phyloP scores from a whole-genome alignment of 1,284 basidiomycete species.

The Melampsora larici-populina region DNA sequence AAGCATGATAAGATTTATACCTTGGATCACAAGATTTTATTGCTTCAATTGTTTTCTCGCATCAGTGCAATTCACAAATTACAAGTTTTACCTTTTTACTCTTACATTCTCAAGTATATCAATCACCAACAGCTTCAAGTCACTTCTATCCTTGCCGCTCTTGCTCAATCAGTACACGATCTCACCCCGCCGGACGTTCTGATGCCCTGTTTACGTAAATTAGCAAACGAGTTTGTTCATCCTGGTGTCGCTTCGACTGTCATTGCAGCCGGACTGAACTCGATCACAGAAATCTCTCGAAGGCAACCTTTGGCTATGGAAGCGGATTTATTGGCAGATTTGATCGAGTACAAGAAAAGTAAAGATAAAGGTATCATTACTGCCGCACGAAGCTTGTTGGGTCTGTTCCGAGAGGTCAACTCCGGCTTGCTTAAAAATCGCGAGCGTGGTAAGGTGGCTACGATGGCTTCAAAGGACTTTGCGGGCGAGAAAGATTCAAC shows the following conservation, averaged over 20 bases:
- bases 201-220: slow-evolving; percentile 81
- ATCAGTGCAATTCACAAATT: slow-evolving; percentile 92
- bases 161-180: slow-evolving; percentile 94
- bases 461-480: slow-evolving; percentile 28
- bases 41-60: slow-evolving; percentile 96
- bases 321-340: slow-evolving; percentile 83
- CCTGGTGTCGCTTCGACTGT: slow-evolving; percentile 89
- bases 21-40: slow-evolving; percentile 91
- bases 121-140: slow-evolving; percentile 88
- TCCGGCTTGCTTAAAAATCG: slow-evolving; percentile 84
- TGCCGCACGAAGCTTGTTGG: slow-evolving; percentile 79
- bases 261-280: slow-evolving; percentile 90
- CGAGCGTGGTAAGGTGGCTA: slow-evolving; percentile 63
- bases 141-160: slow-evolving; percentile 86
- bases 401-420: slow-evolving; percentile 94
- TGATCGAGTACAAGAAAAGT: slow-evolving; percentile 91
- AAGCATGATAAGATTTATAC: slow-evolving; percentile 87
- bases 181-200: slow-evolving; percentile 91
- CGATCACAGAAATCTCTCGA: slow-evolving; percentile 85
- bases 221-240: slow-evolving; percentile 94
- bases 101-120: slow-evolving; percentile 88
- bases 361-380: slow-evolving; percentile 89
- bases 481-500: slow-evolving; percentile 7
- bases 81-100: slow-evolving; percentile 92
- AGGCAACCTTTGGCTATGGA: slow-evolving; percentile 93